A percentile compares a stretch with the other conserved stretches of the same genome.
These are phyloP conservation scores for Saccharomycopsis synnaedendra DNA, from an alignment of 805 yeast species.

Conservation along the genomic window DNA sequence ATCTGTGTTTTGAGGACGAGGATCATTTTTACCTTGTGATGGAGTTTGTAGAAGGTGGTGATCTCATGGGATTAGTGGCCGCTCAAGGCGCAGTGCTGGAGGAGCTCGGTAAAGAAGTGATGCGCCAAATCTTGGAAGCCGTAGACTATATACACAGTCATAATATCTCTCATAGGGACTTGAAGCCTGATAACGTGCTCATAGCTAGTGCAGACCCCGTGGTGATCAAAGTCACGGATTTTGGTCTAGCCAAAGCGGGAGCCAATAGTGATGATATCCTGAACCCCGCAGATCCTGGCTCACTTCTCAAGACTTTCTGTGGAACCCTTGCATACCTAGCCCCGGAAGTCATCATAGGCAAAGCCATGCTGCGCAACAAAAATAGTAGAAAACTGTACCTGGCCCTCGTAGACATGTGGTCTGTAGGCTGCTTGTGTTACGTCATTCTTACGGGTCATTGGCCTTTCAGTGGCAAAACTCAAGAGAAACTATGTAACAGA, in stretches of 20 bases:
- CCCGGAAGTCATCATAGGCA: slow-evolving; percentile 67
- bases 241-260: slow-evolving; percentile 72
- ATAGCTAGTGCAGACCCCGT: slow-evolving; percentile 77
- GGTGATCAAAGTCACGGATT: slow-evolving; percentile 85
- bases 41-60: slow-evolving; percentile 97
- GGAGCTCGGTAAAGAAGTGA: slow-evolving; percentile 77
- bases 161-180: slow-evolving; percentile 93
- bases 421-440: slow-evolving; percentile 87
- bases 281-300: slow-evolving; percentile 36
- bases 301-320: slow-evolving; percentile 91
- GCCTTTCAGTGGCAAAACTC: slow-evolving; percentile 91
- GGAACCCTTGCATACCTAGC: slow-evolving; percentile 97
- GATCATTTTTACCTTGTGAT: slow-evolving; percentile 78
- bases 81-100: slow-evolving; percentile 89
- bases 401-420: slow-evolving; percentile 93
- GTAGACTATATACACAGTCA: slow-evolving; percentile 76
- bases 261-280: background rate
- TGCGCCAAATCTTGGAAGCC: slow-evolving; percentile 75
- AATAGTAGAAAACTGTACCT: slow-evolving; percentile 39
- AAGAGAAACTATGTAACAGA: slow-evolving; percentile 68
- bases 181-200: slow-evolving; percentile 91
- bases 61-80: slow-evolving; percentile 93
- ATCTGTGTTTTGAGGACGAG: slow-evolving; percentile 77
- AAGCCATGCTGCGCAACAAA: slow-evolving; percentile 20
- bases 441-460: slow-evolving; percentile 87